These are phyloP conservation scores for Hypericum perforatum DNA, from an alignment of 345 rosid species.

Conservation along the genomic window DNA sequence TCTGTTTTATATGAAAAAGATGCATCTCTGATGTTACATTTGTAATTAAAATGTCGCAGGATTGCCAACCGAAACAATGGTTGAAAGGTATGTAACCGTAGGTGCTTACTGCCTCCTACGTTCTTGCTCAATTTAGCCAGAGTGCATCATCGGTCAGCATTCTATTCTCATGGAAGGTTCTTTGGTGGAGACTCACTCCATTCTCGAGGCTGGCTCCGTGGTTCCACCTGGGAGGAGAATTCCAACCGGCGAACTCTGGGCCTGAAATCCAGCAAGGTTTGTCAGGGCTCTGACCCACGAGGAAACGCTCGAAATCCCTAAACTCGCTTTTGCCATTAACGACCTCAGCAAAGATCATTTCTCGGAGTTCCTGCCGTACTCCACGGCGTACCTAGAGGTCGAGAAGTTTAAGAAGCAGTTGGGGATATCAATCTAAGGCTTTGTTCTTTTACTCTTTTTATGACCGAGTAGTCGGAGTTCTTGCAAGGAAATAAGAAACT, in stretches of 20 bases:
- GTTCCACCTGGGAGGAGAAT: slow-evolving; percentile 95
- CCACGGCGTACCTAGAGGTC: slow-evolving; percentile 85
- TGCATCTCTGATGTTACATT: slow-evolving; percentile 1
- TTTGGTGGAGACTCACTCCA: slow-evolving; percentile 77
- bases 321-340: slow-evolving; percentile 87
- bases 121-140: slow-evolving; percentile 94
- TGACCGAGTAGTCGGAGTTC: slow-evolving; percentile 20
- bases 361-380: slow-evolving; percentile 86
- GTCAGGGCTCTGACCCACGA: slow-evolving; percentile 76
- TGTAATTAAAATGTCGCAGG: slow-evolving; percentile 34
- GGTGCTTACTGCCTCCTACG: slow-evolving; percentile 83
- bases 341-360: slow-evolving; percentile 66
- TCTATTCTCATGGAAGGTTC: slow-evolving; percentile 99
- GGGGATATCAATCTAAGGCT: slow-evolving; percentile 49
- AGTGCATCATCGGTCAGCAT: slow-evolving; percentile 93
- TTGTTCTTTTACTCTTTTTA: slow-evolving; percentile 8
- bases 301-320: slow-evolving; percentile 87
- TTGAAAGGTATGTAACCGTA: slow-evolving; percentile 82
- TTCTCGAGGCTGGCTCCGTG: slow-evolving; percentile 92
- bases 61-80: slow-evolving; percentile 76
- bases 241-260: slow-evolving; percentile 95
- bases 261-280: slow-evolving; percentile 93
- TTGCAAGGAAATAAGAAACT: slow-evolving; percentile 54
- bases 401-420: slow-evolving; percentile 76
- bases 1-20: no score